Conservation (phyloP, 345 rosid genomes). For the Rhodamnia rubescens region DNA sequence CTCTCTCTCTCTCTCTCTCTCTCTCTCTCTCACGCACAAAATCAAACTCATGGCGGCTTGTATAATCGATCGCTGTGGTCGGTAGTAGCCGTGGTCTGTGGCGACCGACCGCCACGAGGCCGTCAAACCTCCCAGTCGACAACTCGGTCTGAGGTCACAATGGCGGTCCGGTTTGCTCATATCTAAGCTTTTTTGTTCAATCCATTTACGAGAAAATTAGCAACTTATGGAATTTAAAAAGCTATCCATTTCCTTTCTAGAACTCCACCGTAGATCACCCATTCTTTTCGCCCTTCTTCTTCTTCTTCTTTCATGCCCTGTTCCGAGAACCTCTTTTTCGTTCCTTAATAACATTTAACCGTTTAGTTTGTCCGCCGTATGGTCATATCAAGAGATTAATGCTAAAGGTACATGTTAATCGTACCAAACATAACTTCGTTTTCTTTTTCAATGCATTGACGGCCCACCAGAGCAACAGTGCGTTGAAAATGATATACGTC, state of each 20-base stretch:
- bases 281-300: not conserved
- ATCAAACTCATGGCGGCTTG: not conserved
- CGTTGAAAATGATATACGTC: not conserved
- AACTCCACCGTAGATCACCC: not conserved
- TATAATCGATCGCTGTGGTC: not conserved
- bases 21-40: not conserved
- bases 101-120: not conserved
- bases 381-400: not conserved
- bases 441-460: not conserved
- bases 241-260: not conserved
- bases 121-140: rapidly evolving
- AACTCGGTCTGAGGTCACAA: not conserved
- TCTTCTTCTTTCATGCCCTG: not conserved
- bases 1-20: not conserved
- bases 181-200: not conserved
- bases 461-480: rapidly evolving
- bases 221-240: not conserved
- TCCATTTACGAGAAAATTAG: not conserved
- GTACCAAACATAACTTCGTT: not conserved
- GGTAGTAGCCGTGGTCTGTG: not conserved
- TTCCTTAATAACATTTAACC: not conserved
- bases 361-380: not conserved
- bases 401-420: not conserved
- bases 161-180: not conserved
- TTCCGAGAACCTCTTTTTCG: not conserved